Percentiles rank a stretch among this genome's conserved stretches.
These are phyloP conservation scores for Suillus subaureus DNA, from an alignment of 768 basidiomycete species.

Conservation along the genomic window DNA sequence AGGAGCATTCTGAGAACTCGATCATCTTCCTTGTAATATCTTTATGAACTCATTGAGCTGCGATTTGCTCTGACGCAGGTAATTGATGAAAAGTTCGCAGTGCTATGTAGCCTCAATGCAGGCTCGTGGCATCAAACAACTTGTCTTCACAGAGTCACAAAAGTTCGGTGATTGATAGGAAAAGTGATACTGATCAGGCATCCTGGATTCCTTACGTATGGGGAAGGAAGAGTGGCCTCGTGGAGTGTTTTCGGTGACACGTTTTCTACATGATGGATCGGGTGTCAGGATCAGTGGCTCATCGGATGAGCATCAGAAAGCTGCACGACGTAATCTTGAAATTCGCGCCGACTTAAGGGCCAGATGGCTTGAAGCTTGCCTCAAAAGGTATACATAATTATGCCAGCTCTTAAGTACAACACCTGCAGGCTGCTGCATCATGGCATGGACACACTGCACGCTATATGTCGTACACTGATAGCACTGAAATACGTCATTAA, in stretches of 20 bases:
- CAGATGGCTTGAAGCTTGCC: not conserved
- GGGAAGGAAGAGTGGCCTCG: slow-evolving; percentile 3
- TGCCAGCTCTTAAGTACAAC: not conserved
- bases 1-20: not conserved
- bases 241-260: not conserved
- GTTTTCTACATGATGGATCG: not conserved
- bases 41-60: not conserved
- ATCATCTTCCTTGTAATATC: not conserved
- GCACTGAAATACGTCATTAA: slow-evolving; percentile 3
- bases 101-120: not conserved
- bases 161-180: not conserved
- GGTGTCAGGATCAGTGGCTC: not conserved
- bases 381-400: not conserved
- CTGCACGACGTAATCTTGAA: not conserved
- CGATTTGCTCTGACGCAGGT: not conserved
- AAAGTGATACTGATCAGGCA: too few species aligned
- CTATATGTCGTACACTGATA: slow-evolving; percentile 1
- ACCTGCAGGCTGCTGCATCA: not conserved
- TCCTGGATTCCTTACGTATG: not conserved
- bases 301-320: not conserved
- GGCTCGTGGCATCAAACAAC: not conserved
- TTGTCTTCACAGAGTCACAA: not conserved
- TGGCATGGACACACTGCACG: not conserved
- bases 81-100: not conserved
- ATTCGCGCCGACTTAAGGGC: not conserved